phyloP scores from a whole-genome alignment of 768 basidiomycete genomes.

The Dentipellis sp. region DNA sequence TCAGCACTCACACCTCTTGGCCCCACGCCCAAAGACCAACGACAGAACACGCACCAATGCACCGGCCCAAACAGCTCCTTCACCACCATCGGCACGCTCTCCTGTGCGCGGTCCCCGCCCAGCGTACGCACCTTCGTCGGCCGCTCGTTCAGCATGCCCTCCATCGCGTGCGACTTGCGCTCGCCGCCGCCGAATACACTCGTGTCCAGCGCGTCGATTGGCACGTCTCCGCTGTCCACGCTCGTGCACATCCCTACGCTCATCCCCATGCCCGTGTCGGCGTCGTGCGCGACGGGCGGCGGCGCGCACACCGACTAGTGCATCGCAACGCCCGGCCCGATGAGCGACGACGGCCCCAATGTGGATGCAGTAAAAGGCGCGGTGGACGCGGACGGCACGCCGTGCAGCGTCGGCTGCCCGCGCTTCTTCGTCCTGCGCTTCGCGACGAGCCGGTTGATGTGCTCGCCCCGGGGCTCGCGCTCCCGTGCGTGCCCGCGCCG shows the following conservation, averaged over 20 bases:
- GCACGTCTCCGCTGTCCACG: constrained; percentile 40
- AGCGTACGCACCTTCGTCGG: constrained; percentile 42
- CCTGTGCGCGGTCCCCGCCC: constrained; percentile 56
- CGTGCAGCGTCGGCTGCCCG: constrained; percentile 36
- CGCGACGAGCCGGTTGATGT: constrained; percentile 61
- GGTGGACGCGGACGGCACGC: constrained; percentile 26
- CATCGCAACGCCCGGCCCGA: constrained; percentile 7
- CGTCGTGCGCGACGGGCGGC: constrained; percentile 33
- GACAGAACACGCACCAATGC: constrained; percentile 57
- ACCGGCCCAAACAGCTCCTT: constrained; percentile 85
- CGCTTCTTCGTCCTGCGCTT: constrained; percentile 51
- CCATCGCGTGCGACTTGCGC: constrained; percentile 36
- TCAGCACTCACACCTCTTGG: background rate
- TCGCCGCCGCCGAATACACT: constrained; percentile 31
- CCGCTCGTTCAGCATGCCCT: constrained; percentile 25
- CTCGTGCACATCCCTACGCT: constrained; percentile 27
- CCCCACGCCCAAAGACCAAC: background rate
- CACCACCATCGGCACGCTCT: constrained; percentile 28
- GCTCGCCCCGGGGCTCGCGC: constrained; percentile 25
- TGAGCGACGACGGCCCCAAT: constrained; percentile 5
- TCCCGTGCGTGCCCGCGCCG: constrained; percentile 23
- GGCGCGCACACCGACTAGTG: constrained; percentile 4
- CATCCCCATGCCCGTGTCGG: constrained; percentile 34
- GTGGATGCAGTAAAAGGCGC: constrained; percentile 24
- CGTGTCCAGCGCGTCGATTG: constrained; percentile 29